Base-by-base conservation (phyloP, 805 yeast species). In the Cyberlindnera japonica region DNA sequence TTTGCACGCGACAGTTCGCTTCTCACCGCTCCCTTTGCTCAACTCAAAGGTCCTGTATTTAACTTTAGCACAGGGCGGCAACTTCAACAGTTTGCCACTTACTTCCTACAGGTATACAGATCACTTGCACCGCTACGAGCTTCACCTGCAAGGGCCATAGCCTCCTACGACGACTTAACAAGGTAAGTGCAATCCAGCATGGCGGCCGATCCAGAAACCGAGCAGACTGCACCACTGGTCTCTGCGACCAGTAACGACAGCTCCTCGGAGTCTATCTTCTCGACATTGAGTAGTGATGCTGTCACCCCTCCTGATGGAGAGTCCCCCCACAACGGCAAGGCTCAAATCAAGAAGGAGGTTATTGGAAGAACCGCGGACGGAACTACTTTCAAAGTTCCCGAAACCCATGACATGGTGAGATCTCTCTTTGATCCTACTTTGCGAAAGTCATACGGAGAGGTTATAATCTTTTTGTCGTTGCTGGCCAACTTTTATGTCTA, bases 361-460 rank as follows among this genome's bases (percentile, higher is more conserved):
- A 40, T 49, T 13, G 60, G 60, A 8, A 48, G 44, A 18, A 56
- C 60, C 6, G 42, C 65, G 7, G 55, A 63, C 16, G 65, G 62
- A 12, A 46, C 46, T 3, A 48, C 48, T 3, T 67, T 67, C 35
- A 38, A 48, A 5, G 68, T 68, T 1, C 71, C 71, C 11, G 53
- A 74, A 50, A 86, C 95, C 22, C 83, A 81, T 53, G 95, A 86
- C 57, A 85, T 86, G 93, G 83, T 86, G 24, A 71, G 87, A 47
- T 81, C 91, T 1, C 64, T 87, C 36, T 79, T 86, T 51, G 91
- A 86, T 63, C 93, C 95, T 3, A 73, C 81, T 1, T 61, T 84
- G 38, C 71, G 74, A 38, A 87, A 86, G 55, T 80, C 90, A 0
- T 61, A 74, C 37, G 70, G 79, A 35, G 95, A 86, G 55, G 48